Base-by-base conservation (phyloP, 306 rosid genomes). In the Sindora glabra region DNA sequence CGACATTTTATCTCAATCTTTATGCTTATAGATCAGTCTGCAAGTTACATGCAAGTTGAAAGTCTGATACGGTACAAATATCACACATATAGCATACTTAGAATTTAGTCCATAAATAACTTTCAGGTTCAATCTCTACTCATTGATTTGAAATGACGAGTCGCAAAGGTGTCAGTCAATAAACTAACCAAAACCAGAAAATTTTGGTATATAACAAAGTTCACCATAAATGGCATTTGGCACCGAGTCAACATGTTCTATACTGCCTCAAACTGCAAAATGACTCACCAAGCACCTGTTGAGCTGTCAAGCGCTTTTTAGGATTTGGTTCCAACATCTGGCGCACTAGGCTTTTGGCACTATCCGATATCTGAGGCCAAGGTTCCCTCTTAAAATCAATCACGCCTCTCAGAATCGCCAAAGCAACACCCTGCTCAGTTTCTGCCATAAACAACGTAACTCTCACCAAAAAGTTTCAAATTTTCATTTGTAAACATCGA, bases 331-430 rank as follows among this genome's bases (percentile, higher is more conserved):
- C 86, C 76, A 94, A 71, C 99, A 94, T 89, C 81, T 82, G 94
- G 45, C 87, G 77, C 22, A 94, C 99, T 13, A 94, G 97, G 77
- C 97, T 84, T 80, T 94, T 94, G 10, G 99, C 97, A 80, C 81
- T 75, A 27, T 89, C 95, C 3, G 99, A 94, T 62, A 94, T 86
- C 81, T 86, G 99, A 76, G 99, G 99, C 99, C 99, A 94, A 2
- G 99, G 99, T 48, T 89, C 97, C 81, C 99, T 86, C 82, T 84
- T 94, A 77, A 94, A 94, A 77, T 94, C 99, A 69, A 94, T 74
- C 23, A 80, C 86, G 16, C 99, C 94, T 58, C 99, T 86, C 78
- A 94, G 76, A 46, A 94, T 94, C 4, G 99, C 97, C 59, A 94
- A 79, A 73, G 99, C 97, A 46, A 94, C 99, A 27, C 96, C 99